Base-by-base conservation (phyloP, 2,329 filamentous ascomycete genomes). In the Aspergillus ochraceoroseus region DNA sequence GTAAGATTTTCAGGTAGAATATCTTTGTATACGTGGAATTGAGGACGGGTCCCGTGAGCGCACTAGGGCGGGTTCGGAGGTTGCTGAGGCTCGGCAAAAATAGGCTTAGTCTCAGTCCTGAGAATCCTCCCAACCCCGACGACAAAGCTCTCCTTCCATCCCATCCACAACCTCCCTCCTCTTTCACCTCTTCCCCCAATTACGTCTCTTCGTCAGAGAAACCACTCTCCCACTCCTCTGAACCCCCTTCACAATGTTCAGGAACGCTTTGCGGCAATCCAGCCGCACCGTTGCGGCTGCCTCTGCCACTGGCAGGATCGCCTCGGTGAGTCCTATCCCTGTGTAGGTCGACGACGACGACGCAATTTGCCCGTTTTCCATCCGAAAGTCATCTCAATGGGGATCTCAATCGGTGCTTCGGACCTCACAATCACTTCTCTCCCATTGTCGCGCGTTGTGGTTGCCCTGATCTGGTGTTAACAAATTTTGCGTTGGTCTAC, bases 251-350 rank as follows among this genome's bases (percentile, higher is more conserved):
- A 78, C 71, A 75, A 95, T 96, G 90, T 94, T 95, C 81, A 87
- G 90, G 77, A 94, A 86, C 83, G 89, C 90, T 78, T 80, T 96
- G 76, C 83, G 89, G 78, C 88, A 94, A 80, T 94, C 88, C 72
- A 85, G 85, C 77, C 88, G 89, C 79, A 85, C 86, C 73, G 86
- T 90, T 75, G 85, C 87, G 77, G 87, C 87, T 76, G 81, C 94
- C 76, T 87, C 87, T 83, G 85, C 87, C 68, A 79, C 85, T 66
- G 82, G 87, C 79, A 87, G 88, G 80, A 82, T 94, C 76, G 83
- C 83, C 73, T 84, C 83, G 75, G 92, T 96, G 89, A 84, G 90
- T 94, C 70, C 65, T 65, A 67, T 65, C 64, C 67, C 65, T 65
- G 62, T 65, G 63, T 59, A 64, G 58, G 54, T 60, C 52, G 51